Evolutionary conservation across 345 rosid species (phyloP), one percentile per base, ranked within the genome.

Genomic region (Carallia pectinifolia): DNA sequence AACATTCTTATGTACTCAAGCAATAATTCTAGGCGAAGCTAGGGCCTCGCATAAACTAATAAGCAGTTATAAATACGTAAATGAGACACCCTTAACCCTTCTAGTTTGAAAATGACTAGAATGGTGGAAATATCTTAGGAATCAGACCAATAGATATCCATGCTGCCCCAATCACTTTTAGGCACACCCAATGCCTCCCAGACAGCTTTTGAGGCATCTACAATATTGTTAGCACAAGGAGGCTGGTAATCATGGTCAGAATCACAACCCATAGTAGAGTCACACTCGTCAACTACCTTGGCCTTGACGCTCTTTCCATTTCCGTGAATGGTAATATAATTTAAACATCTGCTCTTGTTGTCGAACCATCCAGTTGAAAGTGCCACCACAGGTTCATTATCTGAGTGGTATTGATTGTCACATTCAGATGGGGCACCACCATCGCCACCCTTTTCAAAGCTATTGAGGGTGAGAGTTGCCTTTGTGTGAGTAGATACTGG

Each of bases 111-210:
- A 13, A 40, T 40, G 48, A 40, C 15, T 40, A 40, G 48, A 40
- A 40, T 40, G 48, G 48, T 5, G 15, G 13, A 10, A 40, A 40
- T 40, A 55, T 55, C 2, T 55, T 54, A 19, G 4, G 59, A 30
- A 55, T 55, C 2, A 15, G 53, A 13, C 52, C 62, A 54, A 30
- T 31, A 19, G 3, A 67, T 67, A 1, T 66, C 62, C 70, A 68
- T 56, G 18, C 10, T 2, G 16, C 63, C 39, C 29, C 71, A 3
- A 31, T 56, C 13, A 40, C 15, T 30, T 38, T 39, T 10, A 1
- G 71, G 63, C 34, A 58, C 39, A 7, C 65, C 72, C 27, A 68
- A 59, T 6, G 65, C 72, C 55, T 58, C 18, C 72, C 72, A 68
- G 30, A 58, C 55, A 18, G 64, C 72, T 9, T 58, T 29, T 5